phyloP scores from a whole-genome alignment of 257 asterid species.

The Osmanthus fragrans region DNA sequence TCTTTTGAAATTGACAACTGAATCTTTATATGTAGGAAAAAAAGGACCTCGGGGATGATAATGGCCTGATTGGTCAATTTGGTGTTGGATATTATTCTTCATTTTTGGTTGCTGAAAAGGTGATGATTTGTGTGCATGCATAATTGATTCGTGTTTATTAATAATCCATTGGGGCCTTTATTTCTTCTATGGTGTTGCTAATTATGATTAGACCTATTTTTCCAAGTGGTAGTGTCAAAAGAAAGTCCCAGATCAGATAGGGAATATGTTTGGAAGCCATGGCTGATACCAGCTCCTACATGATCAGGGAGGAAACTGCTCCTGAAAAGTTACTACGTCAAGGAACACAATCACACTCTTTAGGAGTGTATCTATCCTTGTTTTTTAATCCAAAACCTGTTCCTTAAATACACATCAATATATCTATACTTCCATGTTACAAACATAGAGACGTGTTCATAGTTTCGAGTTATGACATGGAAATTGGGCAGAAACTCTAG shows the following conservation, averaged over 20 bases:
- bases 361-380: slow-evolving; percentile 50
- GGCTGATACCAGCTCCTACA: slow-evolving; percentile 89
- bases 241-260: slow-evolving; percentile 91
- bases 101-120: slow-evolving; percentile 91
- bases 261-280: slow-evolving; percentile 85
- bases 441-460: neutral
- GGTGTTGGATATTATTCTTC: slow-evolving; percentile 99
- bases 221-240: slow-evolving; percentile 82
- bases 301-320: slow-evolving; percentile 79
- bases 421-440: neutral
- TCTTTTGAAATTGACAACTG: slow-evolving; percentile 12
- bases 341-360: slow-evolving; percentile 92
- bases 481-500: neutral
- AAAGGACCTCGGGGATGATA: slow-evolving; percentile 78
- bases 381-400: slow-evolving; percentile 1
- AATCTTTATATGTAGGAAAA: slow-evolving; percentile 53
- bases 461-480: neutral
- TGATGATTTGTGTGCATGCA: slow-evolving; percentile 13
- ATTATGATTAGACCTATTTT: slow-evolving; percentile 2
- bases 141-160: neutral
- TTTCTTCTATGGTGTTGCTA: neutral
- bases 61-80: slow-evolving; percentile 94
- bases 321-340: slow-evolving; percentile 58
- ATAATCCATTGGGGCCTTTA: slow-evolving; percentile 2
- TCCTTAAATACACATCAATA: slow-evolving; percentile 3